Conservation (phyloP, 1,284 basidiomycete genomes). For the Trichosporon sp. region DNA sequence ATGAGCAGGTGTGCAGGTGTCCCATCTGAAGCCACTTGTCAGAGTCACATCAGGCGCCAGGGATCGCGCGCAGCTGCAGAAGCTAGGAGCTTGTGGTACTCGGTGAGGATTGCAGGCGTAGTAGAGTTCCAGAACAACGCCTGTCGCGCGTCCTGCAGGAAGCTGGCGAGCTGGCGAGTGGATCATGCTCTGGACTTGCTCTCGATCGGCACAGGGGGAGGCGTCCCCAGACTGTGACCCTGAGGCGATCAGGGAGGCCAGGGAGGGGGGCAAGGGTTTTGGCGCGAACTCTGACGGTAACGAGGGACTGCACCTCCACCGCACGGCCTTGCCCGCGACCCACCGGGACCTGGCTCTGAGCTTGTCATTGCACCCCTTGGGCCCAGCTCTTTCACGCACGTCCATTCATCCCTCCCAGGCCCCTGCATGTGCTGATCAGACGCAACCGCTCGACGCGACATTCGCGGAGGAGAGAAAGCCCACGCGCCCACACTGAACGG, state of each 20-base stretch:
- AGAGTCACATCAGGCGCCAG: slow-evolving; percentile 14
- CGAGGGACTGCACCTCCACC: background rate
- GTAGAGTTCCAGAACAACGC: background rate
- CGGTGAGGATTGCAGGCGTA: background rate
- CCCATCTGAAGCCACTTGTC: slow-evolving; percentile 18
- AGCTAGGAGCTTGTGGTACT: background rate
- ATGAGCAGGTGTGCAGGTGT: background rate
- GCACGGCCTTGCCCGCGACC: background rate
- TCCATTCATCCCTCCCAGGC: background rate
- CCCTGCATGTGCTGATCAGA: background rate
- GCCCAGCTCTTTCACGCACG: background rate
- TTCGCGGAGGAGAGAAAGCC: background rate
- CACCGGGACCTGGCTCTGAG: background rate
- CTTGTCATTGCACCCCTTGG: background rate
- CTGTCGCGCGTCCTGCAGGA: background rate
- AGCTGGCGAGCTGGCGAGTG: background rate
- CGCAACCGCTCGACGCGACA: background rate
- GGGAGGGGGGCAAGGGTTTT: background rate
- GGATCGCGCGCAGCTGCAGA: background rate
- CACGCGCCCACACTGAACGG: too few relatives aligned
- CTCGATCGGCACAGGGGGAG: slow-evolving; percentile 6
- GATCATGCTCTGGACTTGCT: background rate
- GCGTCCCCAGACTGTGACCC: background rate
- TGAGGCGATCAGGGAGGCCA: background rate
- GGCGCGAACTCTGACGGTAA: background rate